Base-by-base conservation (phyloP, 2,329 filamentous ascomycete genomes). In the Fonsecaea pugnacius region DNA sequence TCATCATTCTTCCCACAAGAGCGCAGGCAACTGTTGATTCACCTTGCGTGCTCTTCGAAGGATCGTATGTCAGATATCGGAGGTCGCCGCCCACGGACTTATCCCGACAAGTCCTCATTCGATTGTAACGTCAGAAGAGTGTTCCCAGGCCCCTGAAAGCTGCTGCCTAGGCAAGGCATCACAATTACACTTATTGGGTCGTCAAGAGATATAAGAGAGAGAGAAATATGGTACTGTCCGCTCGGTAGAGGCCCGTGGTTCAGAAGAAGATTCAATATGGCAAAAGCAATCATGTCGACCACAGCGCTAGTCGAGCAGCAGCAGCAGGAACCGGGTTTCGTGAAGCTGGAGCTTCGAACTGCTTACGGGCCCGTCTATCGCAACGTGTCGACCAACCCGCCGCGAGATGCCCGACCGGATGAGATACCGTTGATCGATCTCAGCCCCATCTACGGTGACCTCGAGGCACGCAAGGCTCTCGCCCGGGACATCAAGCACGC, bases 381-480 rank as follows among this genome's bases (percentile, higher is more conserved):
- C 24, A 73, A 78, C 14, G 77, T 83, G 2, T 76, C 78, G 16
- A 78, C 73, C 27, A 75, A 75, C 0, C 75, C 78, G 7, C 78
- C 79, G 3, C 73, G 80, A 24, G 73, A 75, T 32, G 78, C 78
- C 38, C 76, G 75, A 3, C 67, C 73, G 2, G 76, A 74, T 69
- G 80, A 86, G 71, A 83, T 86, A 12, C 84, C 84, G 2, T 71
- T 86, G 48, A 83, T 87, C 58, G 82, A 86, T 68, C 72, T 86
- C 6, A 75, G 77, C 0, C 70, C 73, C 12, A 77, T 81, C 60
- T 76, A 78, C 56, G 61, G 71, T 1, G 72, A 76, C 0, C 56
- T 78, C 0, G 68, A 72, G 0, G 75, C 77, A 2, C 78, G 80
- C 0, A 72, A 76, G 46, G 66, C 70, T 10, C 77, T 84, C 0